These are phyloP conservation scores for Cotoneaster glaucophyllus DNA, from an alignment of 306 rosid species.

Conservation along the genomic window DNA sequence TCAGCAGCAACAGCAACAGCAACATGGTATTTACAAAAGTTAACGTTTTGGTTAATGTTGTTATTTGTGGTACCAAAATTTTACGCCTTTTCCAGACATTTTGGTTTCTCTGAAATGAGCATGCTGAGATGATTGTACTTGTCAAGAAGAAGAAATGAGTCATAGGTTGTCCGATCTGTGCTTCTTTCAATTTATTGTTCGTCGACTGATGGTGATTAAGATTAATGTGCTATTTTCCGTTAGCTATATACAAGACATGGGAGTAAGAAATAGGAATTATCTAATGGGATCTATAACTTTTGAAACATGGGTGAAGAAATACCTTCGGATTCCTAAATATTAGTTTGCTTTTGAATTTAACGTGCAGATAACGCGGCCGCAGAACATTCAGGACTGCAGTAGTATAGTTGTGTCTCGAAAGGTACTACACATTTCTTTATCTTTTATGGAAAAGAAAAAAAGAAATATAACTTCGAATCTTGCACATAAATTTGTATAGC, in stretches of 20 bases:
- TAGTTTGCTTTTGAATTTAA: not conserved
- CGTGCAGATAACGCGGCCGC: slow-evolving; percentile 3
- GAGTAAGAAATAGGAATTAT: too few relatives aligned
- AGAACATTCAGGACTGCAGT: not conserved
- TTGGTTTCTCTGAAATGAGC: not conserved
- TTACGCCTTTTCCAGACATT: too few relatives aligned
- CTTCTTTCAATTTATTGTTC: not conserved
- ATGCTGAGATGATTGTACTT: not conserved
- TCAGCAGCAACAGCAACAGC: not conserved
- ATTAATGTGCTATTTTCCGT: not conserved
- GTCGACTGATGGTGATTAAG: not conserved
- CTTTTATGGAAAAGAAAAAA: not conserved
- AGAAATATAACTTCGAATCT: not conserved
- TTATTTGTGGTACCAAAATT: not conserved
- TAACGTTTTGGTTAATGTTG: not conserved
- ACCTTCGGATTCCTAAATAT: not conserved
- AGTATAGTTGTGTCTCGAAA: not conserved
- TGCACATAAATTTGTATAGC: not conserved
- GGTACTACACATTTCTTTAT: not conserved
- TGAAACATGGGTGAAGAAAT: not conserved
- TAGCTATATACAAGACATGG: not conserved
- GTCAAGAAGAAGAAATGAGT: not conserved
- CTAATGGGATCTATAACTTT: not conserved
- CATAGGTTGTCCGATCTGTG: not conserved
- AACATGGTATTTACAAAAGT: not conserved